Evolutionary conservation across 495 filamentous ascomycete genomes (phyloP), one percentile per base, ranked within the genome.

Genomic region (Chlorociboria aeruginascens): DNA sequence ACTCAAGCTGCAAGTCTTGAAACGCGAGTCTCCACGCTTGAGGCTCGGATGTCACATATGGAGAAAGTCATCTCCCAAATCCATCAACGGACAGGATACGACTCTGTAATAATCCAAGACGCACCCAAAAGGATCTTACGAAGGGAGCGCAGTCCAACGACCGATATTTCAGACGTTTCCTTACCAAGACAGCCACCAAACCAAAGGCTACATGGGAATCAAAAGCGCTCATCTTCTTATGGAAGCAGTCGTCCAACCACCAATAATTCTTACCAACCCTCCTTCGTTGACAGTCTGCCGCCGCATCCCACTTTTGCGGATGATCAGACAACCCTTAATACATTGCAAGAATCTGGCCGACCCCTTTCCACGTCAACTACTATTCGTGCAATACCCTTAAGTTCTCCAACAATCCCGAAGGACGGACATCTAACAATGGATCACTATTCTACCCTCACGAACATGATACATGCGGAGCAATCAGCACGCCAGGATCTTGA

Each of bases 1-100:
- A 76, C 72, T 6, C 66, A 73, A 46, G 71, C 66, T 8, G 70
- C 65, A 12, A 68, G 65, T 50, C 57, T 78, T 17, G 73, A 76
- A 43, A 65, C 66, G 32, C 66, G 74, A 30, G 64, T 78, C 28
- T 57, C 46, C 1, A 45, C 56, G 30, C 53, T 78, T 1, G 74
- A 78, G 52, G 51, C 55, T 6, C 66, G 63, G 10, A 61, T 74
- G 39, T 54, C 61, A n/a, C 69, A 66, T 36, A 59, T 78, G 37
- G 73, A 76, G 52, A 67, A 60, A 12, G 59, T 69, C 3, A 57
- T 76, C 0, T 61, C 58, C 48, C 61, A 66, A 56, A 53, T 70
- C 0, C 61, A 43, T 46, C 20, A 36, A 14, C 17, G 29, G 8
- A n/a, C 16, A 33, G 32, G 32, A 13, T 16, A 10, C 8, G 40